Conservation (phyloP, 805 yeast species). For the Wickerhamomyces ciferrii region DNA sequence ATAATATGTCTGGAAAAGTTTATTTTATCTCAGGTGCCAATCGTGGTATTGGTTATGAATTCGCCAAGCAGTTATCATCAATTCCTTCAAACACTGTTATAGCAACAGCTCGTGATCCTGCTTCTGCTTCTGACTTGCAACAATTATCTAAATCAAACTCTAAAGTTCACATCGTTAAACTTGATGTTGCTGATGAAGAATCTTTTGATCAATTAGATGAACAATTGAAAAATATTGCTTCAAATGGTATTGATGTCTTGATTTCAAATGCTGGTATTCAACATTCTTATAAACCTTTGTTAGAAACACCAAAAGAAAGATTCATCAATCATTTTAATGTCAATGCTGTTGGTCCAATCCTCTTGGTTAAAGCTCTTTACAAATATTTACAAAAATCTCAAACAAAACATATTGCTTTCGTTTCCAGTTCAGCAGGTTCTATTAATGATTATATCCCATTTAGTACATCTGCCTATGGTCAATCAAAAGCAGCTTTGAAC, state of each 20-base stretch:
- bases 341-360: slow-evolving; percentile 19
- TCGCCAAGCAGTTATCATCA: not conserved
- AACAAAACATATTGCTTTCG: slow-evolving; percentile 19
- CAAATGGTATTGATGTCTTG: slow-evolving; percentile 20
- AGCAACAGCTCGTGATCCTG: slow-evolving; percentile 5
- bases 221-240: too few relatives aligned
- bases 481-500: slow-evolving; percentile 31
- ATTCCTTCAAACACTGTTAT: not conserved
- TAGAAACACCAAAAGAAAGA: not conserved
- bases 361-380: slow-evolving; percentile 10
- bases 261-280: slow-evolving; percentile 18
- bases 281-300: not conserved
- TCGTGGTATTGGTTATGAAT: not conserved
- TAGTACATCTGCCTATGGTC: slow-evolving; percentile 23
- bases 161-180: slow-evolving; percentile 16
- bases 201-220: slow-evolving; percentile 4
- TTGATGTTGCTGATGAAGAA: slow-evolving; percentile 12
- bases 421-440: slow-evolving; percentile 24
- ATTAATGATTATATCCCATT: slow-evolving; percentile 10
- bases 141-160: slow-evolving; percentile 1
- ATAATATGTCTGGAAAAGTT: not conserved
- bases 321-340: slow-evolving; percentile 9
- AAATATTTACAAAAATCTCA: slow-evolving; percentile 13
- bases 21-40: not conserved
- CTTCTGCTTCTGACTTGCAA: slow-evolving; percentile 5